These are phyloP conservation scores for Mycena olivaceomarginata DNA, from an alignment of 768 basidiomycete species.

Conservation along the genomic window DNA sequence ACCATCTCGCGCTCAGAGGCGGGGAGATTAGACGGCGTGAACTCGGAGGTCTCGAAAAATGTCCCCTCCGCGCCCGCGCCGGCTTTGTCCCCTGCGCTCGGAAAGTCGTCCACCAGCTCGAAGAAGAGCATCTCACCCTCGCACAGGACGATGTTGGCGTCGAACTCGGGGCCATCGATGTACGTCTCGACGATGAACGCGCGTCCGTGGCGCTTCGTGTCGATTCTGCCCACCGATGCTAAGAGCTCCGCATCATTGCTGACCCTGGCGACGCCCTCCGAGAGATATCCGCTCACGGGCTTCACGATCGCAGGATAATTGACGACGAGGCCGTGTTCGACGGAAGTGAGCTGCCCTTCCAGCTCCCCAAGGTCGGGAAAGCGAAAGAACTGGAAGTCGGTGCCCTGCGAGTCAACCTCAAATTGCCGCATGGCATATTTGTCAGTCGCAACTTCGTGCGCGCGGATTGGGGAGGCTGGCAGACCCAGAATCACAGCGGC, in stretches of 20 bases:
- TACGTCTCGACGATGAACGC: slow-evolving; percentile 39
- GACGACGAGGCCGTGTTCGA: not conserved
- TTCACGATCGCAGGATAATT: slow-evolving; percentile 37
- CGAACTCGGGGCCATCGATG: slow-evolving; percentile 38
- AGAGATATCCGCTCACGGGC: slow-evolving; percentile 36
- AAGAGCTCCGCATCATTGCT: slow-evolving; percentile 32
- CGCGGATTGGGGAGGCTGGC: slow-evolving; percentile 27
- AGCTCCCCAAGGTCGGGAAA: slow-evolving; percentile 25
- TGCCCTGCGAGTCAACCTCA: slow-evolving; percentile 31
- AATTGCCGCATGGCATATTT: slow-evolving; percentile 36
- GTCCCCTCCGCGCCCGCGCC: slow-evolving; percentile 25
- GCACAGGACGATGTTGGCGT: slow-evolving; percentile 35
- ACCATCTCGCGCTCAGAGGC: slow-evolving; percentile 25
- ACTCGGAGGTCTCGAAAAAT: slow-evolving; percentile 41
- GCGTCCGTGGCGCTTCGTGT: slow-evolving; percentile 31
- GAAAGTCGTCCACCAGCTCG: slow-evolving; percentile 38
- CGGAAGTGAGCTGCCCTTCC: not conserved
- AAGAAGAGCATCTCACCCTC: slow-evolving; percentile 35
- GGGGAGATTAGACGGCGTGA: slow-evolving; percentile 34
- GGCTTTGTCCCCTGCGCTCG: slow-evolving; percentile 27
- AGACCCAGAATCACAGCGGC: slow-evolving; percentile 29
- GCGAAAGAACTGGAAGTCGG: slow-evolving; percentile 32
- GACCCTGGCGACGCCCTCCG: slow-evolving; percentile 36
- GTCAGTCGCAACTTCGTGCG: slow-evolving; percentile 36
- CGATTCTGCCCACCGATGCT: slow-evolving; percentile 30